Conservation (phyloP, 1,284 basidiomycete species). For the Moniliella sp. region DNA sequence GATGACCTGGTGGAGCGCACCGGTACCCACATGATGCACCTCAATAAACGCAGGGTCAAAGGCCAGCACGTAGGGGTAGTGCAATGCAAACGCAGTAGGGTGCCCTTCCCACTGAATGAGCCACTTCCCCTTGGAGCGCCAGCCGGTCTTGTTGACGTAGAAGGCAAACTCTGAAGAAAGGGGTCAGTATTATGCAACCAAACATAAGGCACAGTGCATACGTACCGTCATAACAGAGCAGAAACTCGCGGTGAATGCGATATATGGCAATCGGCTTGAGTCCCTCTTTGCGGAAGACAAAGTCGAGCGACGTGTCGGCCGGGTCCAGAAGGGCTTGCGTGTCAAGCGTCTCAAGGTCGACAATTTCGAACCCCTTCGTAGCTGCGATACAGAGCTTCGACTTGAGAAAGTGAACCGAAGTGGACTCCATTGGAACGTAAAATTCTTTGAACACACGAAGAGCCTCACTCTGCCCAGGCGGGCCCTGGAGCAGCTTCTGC, state of each 20-base stretch:
- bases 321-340: background rate
- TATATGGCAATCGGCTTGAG: background rate
- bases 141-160: background rate
- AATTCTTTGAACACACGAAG: background rate
- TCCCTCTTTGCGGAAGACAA: background rate
- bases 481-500: too few species aligned
- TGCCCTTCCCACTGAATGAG: background rate
- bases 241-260: background rate
- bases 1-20: conserved; percentile 32
- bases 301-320: background rate
- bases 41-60: background rate
- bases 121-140: background rate
- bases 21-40: background rate
- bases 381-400: background rate
- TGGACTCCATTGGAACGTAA: conserved; percentile 29
- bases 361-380: conserved; percentile 35
- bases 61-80: conserved; percentile 1
- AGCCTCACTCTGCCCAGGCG: too few species aligned
- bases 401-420: background rate
- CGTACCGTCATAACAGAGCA: background rate
- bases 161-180: background rate
- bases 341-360: background rate
- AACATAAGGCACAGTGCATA: background rate
- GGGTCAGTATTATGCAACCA: background rate
- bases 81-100: background rate